Base-by-base conservation (phyloP, 2,329 filamentous ascomycete species). In the Helotiales sp. region DNA sequence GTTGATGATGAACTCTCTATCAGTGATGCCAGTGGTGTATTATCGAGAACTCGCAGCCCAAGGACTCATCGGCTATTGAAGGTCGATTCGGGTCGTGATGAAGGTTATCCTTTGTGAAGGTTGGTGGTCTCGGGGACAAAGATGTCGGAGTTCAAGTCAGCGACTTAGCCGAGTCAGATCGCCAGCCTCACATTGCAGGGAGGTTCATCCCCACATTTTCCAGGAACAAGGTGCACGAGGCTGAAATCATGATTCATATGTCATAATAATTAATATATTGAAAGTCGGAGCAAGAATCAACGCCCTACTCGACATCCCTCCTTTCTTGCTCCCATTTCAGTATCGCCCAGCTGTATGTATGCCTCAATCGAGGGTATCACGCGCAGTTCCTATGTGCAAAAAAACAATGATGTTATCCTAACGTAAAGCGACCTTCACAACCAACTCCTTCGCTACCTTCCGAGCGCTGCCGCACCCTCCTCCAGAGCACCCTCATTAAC, bases 391-490 rank as follows among this genome's bases (percentile, higher is more conserved):
- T 24, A 44, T 25, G 22, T 44, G 27, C 40, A 44, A 15, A 27
- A n/a, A 27, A 44, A 44, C 40, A 44, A 10, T 5, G 27, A 24
- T 44, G 40, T 19, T 44, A 44, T 44, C 40, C 10, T 13, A 27
- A 13, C 15, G n/a, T n/a, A n/a, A n/a, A n/a, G n/a, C n/a, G n/a
- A n/a, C n/a, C n/a, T n/a, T n/a, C n/a, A 17, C 22, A 25, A 25
- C 22, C 22, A 44, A 44, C 40, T 13, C 40, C 19, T 44, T 9
- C 40, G 12, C 40, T 62, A 65, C 47, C 57, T 61, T 17, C 49
- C 50, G 55, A 61, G 30, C 40, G 58, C 59, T 13, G 29, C 27
- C 48, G 42, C 48, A 46, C 52, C 60, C 33, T 61, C 57, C n/a
- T 52, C 57, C 10, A 59, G 42, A 22, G 50, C 60, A 17, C 31